Conservation (phyloP, 371 early-diverging fungal genomes). For the Mucor velutinosus region DNA sequence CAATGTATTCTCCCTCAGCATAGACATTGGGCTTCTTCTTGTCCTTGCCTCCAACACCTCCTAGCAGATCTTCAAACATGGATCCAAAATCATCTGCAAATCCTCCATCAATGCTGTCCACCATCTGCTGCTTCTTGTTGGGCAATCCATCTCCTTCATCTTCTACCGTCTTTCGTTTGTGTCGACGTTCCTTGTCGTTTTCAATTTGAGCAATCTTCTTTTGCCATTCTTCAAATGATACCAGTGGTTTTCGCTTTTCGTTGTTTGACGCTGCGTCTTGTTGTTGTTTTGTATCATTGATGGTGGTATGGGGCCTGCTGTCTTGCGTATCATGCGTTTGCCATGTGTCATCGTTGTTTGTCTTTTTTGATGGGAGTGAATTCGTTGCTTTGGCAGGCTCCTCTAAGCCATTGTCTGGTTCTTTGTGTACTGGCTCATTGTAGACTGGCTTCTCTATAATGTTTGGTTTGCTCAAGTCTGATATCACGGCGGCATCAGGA, state of each 20-base stretch:
- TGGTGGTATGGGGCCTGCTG: not conserved
- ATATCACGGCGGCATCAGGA: slow-evolving; percentile 17
- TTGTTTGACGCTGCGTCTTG: not conserved
- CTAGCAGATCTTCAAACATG: slow-evolving; percentile 41
- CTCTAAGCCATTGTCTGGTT: not conserved
- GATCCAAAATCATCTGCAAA: slow-evolving; percentile 51
- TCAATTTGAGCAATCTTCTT: slow-evolving; percentile 26
- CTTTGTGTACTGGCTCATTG: not conserved
- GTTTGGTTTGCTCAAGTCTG: slow-evolving; percentile 1
- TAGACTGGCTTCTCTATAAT: not conserved
- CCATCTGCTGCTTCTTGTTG: slow-evolving; percentile 32
- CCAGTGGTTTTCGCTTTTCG: slow-evolving; percentile 14
- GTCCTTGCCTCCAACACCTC: slow-evolving; percentile 15
- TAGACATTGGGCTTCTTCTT: slow-evolving; percentile 32
- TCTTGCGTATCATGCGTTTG: not conserved
- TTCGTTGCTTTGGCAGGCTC: not conserved
- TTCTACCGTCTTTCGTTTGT: slow-evolving; percentile 19
- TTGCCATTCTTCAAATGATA: slow-evolving; percentile 49
- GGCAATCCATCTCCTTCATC: not conserved
- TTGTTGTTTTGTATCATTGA: not conserved
- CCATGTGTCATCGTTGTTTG: not conserved
- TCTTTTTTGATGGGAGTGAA: not conserved
- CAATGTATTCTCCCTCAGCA: slow-evolving; percentile 36
- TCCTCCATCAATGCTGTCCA: slow-evolving; percentile 54
- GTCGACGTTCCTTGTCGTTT: slow-evolving; percentile 24